Conservation (phyloP, 441 rosid species). For the Euphorbia schlechtendalii region DNA sequence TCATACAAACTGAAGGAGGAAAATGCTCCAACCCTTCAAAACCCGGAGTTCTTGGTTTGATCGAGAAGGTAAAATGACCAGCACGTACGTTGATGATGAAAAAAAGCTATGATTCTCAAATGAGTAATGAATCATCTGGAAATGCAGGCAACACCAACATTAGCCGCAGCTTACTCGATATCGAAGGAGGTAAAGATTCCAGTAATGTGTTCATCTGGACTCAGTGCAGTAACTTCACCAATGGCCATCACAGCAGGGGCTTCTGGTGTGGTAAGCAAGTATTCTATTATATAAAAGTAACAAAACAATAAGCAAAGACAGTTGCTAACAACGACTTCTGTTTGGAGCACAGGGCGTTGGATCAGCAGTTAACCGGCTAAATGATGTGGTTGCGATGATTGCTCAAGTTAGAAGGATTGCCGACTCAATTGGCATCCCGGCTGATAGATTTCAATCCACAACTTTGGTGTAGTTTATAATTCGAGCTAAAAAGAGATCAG, state of each 20-base stretch:
- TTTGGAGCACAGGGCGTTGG: constrained; percentile 41
- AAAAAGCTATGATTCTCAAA: neutral
- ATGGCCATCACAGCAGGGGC: constrained; percentile 68
- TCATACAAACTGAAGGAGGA: constrained; percentile 68
- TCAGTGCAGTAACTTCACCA: constrained; percentile 57
- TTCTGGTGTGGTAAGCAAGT: constrained; percentile 51
- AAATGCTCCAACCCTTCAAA: constrained; percentile 50
- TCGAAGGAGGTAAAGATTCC: constrained; percentile 58
- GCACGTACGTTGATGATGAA: neutral
- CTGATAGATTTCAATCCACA: too few species aligned
- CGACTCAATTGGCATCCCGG: constrained; percentile 29
- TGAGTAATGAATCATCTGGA: neutral
- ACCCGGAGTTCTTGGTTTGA: constrained; percentile 53
- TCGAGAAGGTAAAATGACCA: constrained; percentile 43
- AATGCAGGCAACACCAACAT: constrained; percentile 50
- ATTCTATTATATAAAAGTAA: neutral
- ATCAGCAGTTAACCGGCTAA: constrained; percentile 55
- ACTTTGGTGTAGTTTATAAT: neutral
- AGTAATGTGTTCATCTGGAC: constrained; percentile 57
- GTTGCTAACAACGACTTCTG: neutral
- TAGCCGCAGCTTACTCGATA: constrained; percentile 59
- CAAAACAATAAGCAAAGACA: neutral
- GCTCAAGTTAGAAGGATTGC: constrained; percentile 55
- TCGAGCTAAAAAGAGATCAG: neutral
- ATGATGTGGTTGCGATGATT: constrained; percentile 53